Evolutionary conservation across 176 grass and related monocot species (phyloP).

Genomic region (Cocos nucifera): DNA sequence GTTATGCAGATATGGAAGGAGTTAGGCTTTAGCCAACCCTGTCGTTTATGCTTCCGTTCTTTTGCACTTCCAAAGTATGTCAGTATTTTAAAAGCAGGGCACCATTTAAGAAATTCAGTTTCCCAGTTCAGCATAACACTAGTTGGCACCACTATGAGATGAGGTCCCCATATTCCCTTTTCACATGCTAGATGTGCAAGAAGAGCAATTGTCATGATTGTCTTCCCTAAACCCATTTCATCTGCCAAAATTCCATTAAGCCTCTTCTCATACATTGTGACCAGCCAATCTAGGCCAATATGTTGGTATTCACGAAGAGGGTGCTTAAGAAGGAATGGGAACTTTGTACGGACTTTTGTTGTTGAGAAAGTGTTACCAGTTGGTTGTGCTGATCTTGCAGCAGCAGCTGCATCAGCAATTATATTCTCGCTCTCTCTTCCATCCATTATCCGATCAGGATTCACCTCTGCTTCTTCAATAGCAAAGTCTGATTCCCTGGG

Average conservation of each 20-base stretch:
- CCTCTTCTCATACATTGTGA: conserved; percentile 97
- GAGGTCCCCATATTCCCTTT: conserved; percentile 99
- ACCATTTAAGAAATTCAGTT: conserved; percentile 99
- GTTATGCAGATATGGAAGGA: conserved; percentile 99
- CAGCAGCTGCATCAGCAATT: conserved; percentile 91
- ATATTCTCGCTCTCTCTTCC: conserved; percentile 54
- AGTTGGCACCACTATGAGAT: conserved; percentile 95
- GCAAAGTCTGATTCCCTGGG: conserved; percentile 16
- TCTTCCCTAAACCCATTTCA: conserved; percentile 99
- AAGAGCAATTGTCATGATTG: conserved; percentile 98
- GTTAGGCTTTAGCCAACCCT: conserved; percentile 96
- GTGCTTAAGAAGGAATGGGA: conserved; percentile 97
- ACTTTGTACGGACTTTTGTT: conserved; percentile 84
- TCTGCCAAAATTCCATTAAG: conserved; percentile 99
- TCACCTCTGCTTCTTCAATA: conserved; percentile 26
- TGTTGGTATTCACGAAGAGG: conserved; percentile 98
- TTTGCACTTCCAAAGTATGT: conserved; percentile 99
- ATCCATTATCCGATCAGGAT: conserved; percentile 29
- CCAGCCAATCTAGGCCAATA: conserved; percentile 95
- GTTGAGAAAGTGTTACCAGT: conserved; percentile 98
- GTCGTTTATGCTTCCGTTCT: conserved; percentile 92
- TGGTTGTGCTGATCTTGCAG: conserved; percentile 95
- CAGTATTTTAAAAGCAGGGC: conserved; percentile 95
- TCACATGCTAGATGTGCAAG: conserved; percentile 93
- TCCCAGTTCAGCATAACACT: conserved; percentile 99